Percentiles rank a stretch among this genome's conserved stretches.
phyloP scores from a whole-genome alignment of 2,329 filamentous ascomycete genomes.

The Pseudopithomyces chartarum region DNA sequence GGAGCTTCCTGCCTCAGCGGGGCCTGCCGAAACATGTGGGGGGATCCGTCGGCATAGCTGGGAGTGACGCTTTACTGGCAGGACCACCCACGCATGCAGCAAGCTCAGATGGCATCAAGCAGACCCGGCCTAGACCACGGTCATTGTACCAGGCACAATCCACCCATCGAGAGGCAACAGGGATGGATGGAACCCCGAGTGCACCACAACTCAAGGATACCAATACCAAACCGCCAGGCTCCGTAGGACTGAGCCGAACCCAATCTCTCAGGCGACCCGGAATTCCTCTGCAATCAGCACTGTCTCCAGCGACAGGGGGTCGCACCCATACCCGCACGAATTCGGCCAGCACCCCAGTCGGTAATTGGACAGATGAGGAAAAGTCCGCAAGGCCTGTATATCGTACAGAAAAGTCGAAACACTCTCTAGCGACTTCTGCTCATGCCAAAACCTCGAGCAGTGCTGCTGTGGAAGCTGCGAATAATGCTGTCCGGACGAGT shows the following conservation, averaged over 20 bases:
- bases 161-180: constrained; percentile 11
- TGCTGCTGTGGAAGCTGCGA: constrained; percentile 14
- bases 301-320: neutral
- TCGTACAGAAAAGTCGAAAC: constrained; percentile 30
- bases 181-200: constrained; percentile 11
- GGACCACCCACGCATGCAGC: constrained; percentile 8
- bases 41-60: constrained; percentile 5
- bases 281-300: constrained; percentile 20
- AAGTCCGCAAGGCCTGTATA: constrained; percentile 14
- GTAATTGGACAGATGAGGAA: constrained; percentile 16
- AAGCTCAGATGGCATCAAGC: constrained; percentile 7
- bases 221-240: constrained; percentile 22
- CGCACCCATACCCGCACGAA: constrained; percentile 31
- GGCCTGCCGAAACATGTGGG: constrained; percentile 28
- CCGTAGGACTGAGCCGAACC: constrained; percentile 27
- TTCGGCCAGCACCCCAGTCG: constrained; percentile 28
- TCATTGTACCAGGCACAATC: constrained; percentile 36
- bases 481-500: constrained; percentile 20
- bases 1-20: constrained; percentile 41
- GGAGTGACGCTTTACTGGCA: neutral
- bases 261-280: constrained; percentile 38
- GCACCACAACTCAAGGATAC: constrained; percentile 25
- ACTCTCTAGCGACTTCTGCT: constrained; percentile 22
- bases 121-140: constrained; percentile 32
- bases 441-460: constrained; percentile 13